phyloP scores from a whole-genome alignment of 768 basidiomycete genomes.

The Xanthoconium purpureum region DNA sequence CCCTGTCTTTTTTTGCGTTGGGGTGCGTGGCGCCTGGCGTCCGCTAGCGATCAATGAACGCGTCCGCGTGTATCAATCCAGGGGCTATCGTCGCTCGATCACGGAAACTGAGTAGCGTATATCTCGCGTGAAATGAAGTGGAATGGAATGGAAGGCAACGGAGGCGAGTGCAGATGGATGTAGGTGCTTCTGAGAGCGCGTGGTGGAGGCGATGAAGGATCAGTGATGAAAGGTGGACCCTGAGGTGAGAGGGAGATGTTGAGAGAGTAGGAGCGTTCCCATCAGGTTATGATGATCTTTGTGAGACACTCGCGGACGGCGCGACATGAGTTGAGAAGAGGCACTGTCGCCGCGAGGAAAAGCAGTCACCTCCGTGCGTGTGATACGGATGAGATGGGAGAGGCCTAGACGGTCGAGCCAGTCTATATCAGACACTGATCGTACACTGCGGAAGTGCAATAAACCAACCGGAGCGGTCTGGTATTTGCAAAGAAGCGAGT shows the following conservation, averaged over 20 bases:
- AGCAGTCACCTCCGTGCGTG: not conserved
- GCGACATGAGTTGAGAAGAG: not conserved
- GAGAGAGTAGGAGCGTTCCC: not conserved
- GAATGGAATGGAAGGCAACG: constrained; percentile 12
- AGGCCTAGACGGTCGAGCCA: not conserved
- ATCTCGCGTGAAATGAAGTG: constrained; percentile 7
- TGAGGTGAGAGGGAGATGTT: not conserved
- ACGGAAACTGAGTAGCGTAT: constrained; percentile 2
- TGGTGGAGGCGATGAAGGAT: not conserved
- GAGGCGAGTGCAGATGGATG: not conserved
- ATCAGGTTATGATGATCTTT: not conserved
- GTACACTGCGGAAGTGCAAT: not conserved
- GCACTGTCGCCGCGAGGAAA: constrained; percentile 1
- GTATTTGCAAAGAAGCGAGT: not conserved
- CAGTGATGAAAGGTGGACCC: not conserved
- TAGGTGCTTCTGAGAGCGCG: not conserved
- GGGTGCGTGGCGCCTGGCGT: constrained; percentile 4
- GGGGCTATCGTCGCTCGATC: constrained; percentile 7
- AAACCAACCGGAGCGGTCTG: not conserved
- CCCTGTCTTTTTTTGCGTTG: not conserved
- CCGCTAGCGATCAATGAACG: constrained; percentile 12
- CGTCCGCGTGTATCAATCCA: constrained; percentile 8
- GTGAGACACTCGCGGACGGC: not conserved
- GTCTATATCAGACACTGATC: not conserved
- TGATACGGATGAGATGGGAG: not conserved